Percentiles rank a stretch among this genome's conserved stretches.
These are phyloP conservation scores for Beauveria scarabaeidicola DNA, from an alignment of 2,329 filamentous ascomycete species.

Conservation along the genomic window DNA sequence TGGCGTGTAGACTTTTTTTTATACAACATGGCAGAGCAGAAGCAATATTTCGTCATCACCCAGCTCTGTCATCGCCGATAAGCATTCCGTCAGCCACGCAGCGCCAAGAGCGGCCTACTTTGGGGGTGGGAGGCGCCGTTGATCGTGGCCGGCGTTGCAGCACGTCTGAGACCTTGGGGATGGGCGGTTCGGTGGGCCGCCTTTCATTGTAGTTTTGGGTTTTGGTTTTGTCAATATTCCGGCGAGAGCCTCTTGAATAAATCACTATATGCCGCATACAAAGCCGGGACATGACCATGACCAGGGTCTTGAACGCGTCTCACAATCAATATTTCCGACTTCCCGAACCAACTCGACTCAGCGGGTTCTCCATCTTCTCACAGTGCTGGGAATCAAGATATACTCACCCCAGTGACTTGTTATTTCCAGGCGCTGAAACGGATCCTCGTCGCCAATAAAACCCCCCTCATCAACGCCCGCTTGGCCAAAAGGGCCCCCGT, in stretches of 20 bases:
- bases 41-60: not conserved
- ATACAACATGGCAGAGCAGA: not conserved
- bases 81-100: not conserved
- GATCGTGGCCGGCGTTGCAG: too few species aligned
- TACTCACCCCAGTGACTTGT: too few species aligned
- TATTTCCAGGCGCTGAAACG: too few species aligned
- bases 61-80: not conserved
- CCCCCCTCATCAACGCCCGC: not conserved
- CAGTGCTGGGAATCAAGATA: too few species aligned
- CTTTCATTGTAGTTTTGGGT: not conserved
- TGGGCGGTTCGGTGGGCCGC: not conserved
- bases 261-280: not conserved
- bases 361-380: too few species aligned
- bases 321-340: not conserved
- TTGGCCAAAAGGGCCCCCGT: not conserved
- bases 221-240: not conserved
- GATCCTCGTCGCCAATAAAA: not conserved
- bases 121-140: too few species aligned
- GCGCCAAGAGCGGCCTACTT: not conserved
- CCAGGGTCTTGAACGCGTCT: not conserved
- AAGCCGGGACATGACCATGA: not conserved
- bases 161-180: not conserved
- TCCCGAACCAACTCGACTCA: not conserved
- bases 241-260: not conserved
- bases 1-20: not conserved